A percentile compares a stretch with the other conserved stretches of the same genome.
These are phyloP conservation scores for Ascochyta fabae DNA, from an alignment of 2,329 filamentous ascomycete genomes.

Conservation along the genomic window DNA sequence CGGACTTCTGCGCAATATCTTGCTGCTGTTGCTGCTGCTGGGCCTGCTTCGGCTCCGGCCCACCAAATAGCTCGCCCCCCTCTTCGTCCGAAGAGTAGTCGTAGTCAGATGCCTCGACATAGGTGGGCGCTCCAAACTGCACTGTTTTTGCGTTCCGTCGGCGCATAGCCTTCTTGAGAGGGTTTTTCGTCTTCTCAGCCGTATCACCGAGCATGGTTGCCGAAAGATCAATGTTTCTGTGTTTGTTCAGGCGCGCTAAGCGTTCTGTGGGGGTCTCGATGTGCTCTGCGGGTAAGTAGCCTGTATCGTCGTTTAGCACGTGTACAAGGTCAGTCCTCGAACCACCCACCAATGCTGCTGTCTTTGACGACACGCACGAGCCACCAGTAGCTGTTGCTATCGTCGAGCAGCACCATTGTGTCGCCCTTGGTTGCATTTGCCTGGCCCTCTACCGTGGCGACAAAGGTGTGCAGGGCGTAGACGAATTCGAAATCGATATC, in stretches of 20 bases:
- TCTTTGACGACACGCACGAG: constrained; percentile 96
- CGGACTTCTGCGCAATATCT: constrained; percentile 34
- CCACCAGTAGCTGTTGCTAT: constrained; percentile 99
- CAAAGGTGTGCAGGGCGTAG: constrained; percentile 96
- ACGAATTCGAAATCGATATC: constrained; percentile 99
- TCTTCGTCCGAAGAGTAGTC: constrained; percentile 87
- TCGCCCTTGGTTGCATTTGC: constrained; percentile 98
- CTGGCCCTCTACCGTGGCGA: constrained; percentile 96
- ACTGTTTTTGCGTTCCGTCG: constrained; percentile 85
- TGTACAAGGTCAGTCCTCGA: not conserved
- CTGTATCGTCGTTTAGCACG: constrained; percentile 56
- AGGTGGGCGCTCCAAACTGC: constrained; percentile 82
- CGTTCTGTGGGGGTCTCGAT: constrained; percentile 98
- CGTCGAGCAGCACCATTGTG: constrained; percentile 96
- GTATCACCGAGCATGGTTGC: constrained; percentile 75
- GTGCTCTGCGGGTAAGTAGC: constrained; percentile 95
- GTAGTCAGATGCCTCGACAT: constrained; percentile 84
- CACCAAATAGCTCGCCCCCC: constrained; percentile 50
- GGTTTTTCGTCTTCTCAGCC: constrained; percentile 80
- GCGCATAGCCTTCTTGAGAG: constrained; percentile 82
- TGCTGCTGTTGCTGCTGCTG: constrained; percentile 34
- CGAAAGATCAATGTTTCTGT: constrained; percentile 90
- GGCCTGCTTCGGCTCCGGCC: constrained; percentile 40
- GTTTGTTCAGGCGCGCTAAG: constrained; percentile 92
- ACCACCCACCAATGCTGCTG: constrained; percentile 78